A percentile compares a stretch with the other conserved stretches of the same genome.
These are phyloP conservation scores for Lunularia cruciata DNA, from an alignment of 225 moss, liverwort and hornwort genomes.

Conservation along the genomic window DNA sequence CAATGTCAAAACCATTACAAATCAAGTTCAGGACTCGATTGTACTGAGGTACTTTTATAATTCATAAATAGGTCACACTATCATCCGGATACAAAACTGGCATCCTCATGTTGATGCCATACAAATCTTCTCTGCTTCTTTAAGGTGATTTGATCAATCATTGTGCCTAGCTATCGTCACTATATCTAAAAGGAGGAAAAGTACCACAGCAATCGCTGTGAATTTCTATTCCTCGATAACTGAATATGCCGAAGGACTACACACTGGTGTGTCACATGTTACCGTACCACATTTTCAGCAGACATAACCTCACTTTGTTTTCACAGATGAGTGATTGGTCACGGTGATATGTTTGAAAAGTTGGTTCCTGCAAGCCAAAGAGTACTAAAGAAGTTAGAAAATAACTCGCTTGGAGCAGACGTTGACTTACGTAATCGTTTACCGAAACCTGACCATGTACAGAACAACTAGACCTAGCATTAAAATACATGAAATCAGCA, in stretches of 20 bases:
- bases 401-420: too few species aligned
- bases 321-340: slow-evolving; percentile 71
- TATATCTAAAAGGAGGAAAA: neutral
- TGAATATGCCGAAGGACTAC: too few species aligned
- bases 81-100: slow-evolving; percentile 9
- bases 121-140: neutral
- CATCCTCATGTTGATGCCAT: neutral
- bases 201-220: too few species aligned
- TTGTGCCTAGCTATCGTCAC: neutral
- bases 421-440: neutral
- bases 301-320: slow-evolving; percentile 74
- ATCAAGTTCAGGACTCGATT: too few species aligned
- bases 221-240: too few species aligned
- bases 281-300: too few species aligned
- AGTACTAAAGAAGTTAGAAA: neutral
- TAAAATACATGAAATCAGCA: neutral
- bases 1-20: too few species aligned
- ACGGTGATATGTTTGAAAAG: slow-evolving; percentile 80
- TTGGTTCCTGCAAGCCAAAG: slow-evolving; percentile 60
- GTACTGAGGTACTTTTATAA: too few species aligned
- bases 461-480: neutral
- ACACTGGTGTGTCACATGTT: too few species aligned
- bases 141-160: neutral
- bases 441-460: neutral
- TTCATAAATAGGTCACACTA: too few species aligned